Evolutionary conservation across 2,329 filamentous ascomycete species (phyloP).

Genomic region (Daldinia eschscholtzii): DNA sequence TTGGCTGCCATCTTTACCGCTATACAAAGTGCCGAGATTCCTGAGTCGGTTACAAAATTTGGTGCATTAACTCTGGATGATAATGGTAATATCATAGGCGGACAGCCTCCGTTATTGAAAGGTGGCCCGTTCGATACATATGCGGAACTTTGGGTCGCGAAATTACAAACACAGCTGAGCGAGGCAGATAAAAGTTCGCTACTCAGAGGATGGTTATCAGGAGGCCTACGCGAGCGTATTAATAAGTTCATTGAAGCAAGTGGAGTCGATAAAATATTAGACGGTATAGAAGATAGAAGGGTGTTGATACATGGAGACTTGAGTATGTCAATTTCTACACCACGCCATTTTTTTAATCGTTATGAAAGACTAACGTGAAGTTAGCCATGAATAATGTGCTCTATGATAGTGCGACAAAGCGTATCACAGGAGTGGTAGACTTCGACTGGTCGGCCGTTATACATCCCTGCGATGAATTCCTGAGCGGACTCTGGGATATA

Average conservation of each 20-base stretch:
- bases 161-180: not conserved
- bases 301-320: not conserved
- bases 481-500: constrained; percentile 23
- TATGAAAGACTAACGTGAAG: not conserved
- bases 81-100: constrained; percentile 3
- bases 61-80: constrained; percentile 19
- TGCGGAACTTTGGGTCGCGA: not conserved
- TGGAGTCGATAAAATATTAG: not conserved
- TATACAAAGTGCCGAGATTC: constrained; percentile 10
- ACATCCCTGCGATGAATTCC: constrained; percentile 21
- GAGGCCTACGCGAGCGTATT: not conserved
- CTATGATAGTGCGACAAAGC: constrained; percentile 16
- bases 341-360: not conserved
- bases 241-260: not conserved
- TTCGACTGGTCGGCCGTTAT: constrained; percentile 29
- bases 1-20: constrained; percentile 14
- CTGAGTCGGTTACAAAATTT: constrained; percentile 14
- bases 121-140: constrained; percentile 11
- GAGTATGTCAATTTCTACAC: not conserved
- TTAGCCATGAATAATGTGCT: constrained; percentile 23
- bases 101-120: constrained; percentile 26
- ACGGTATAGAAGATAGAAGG: not conserved
- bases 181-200: not conserved
- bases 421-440: constrained; percentile 20
- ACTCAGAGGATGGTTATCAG: not conserved